A percentile compares a stretch with the other conserved stretches of the same genome.
Conservation (phyloP, 164 flowering plant species). For the Nymphaea colorata region DNA sequence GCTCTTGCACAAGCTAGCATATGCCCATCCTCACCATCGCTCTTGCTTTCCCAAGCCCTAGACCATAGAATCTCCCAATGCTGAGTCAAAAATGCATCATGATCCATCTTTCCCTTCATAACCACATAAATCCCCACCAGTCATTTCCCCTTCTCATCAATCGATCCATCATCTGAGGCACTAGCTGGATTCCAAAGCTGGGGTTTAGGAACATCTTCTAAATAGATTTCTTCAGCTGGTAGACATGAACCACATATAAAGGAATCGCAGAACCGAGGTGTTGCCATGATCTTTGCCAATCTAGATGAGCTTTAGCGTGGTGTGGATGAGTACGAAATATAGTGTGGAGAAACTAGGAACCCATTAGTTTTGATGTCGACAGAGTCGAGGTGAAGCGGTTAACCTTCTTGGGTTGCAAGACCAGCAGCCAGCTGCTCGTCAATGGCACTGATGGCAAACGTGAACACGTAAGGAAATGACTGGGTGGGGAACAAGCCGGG, state of each 20-base stretch:
- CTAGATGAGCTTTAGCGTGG: constrained; percentile 77
- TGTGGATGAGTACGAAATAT: constrained; percentile 63
- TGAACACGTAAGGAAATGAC: too few relatives aligned
- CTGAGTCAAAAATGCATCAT: constrained; percentile 45
- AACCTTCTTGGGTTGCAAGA: constrained; percentile 45
- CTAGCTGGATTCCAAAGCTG: constrained; percentile 54
- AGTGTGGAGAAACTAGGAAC: constrained; percentile 24
- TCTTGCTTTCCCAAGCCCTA: constrained; percentile 44
- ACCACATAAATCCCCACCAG: constrained; percentile 37
- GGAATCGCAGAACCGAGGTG: constrained; percentile 23
- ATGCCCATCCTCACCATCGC: constrained; percentile 1
- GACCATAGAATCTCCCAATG: constrained; percentile 69
- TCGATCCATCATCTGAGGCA: constrained; percentile 14
- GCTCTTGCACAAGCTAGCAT: constrained; percentile 20
- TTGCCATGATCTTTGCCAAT: constrained; percentile 19
- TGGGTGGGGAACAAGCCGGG: too few relatives aligned
- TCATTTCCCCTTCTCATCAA: constrained; percentile 20
- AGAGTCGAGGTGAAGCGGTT: constrained; percentile 55
- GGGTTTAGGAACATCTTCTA: constrained; percentile 73
- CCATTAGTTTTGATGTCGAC: constrained; percentile 63
- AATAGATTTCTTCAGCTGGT: constrained; percentile 55
- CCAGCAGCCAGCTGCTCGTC: constrained; percentile 69
- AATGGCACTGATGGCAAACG: constrained; percentile 35
- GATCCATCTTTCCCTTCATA: constrained; percentile 58
- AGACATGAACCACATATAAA: constrained; percentile 47